phyloP scores from a whole-genome alignment of 2,329 filamentous ascomycete species.

The Hymenoscyphus infarciens region DNA sequence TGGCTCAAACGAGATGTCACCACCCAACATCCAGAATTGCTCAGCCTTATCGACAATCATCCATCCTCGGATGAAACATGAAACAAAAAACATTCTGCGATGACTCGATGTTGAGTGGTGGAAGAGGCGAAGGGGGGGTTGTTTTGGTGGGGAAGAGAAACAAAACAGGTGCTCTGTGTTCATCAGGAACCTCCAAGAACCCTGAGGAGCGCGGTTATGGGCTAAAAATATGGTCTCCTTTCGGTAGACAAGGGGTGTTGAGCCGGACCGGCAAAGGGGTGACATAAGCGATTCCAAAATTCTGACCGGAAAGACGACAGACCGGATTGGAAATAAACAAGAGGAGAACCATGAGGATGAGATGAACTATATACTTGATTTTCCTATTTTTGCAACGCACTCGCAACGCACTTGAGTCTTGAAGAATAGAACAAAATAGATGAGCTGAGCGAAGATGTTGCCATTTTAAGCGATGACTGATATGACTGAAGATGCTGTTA shows the following conservation, averaged over 20 bases:
- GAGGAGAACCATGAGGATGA: background rate
- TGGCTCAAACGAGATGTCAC: background rate
- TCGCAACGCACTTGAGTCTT: background rate
- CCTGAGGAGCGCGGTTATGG: background rate
- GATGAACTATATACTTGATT: background rate
- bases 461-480: background rate
- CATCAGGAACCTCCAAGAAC: too few relatives aligned
- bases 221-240: background rate
- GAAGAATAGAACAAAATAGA: background rate
- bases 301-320: background rate
- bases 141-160: background rate
- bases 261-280: too few relatives aligned
- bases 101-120: constrained; percentile 6
- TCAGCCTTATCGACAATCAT: constrained; percentile 11
- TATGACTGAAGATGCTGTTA: background rate
- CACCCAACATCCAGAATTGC: background rate
- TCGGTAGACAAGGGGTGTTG: background rate
- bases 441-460: background rate
- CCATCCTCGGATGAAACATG: constrained; percentile 11
- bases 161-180: background rate
- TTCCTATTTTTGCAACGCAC: background rate
- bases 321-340: constrained; percentile 2
- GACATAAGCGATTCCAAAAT: too few relatives aligned
- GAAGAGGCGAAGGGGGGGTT: background rate
- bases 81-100: constrained; percentile 6